Conservation (phyloP, 2,329 filamentous ascomycete species). For the Aspergillus persii region DNA sequence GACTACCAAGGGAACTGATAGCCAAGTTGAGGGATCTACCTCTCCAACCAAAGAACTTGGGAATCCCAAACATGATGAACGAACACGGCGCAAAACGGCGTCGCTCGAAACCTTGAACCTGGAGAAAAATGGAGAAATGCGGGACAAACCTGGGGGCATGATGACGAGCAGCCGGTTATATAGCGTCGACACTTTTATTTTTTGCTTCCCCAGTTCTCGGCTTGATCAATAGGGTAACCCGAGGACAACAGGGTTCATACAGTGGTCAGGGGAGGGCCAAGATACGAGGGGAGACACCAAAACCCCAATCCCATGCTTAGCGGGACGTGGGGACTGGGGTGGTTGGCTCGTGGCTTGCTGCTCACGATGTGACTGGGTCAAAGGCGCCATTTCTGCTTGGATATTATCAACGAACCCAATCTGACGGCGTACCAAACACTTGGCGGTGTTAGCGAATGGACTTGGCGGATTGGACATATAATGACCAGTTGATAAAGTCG, state of each 20-base stretch:
- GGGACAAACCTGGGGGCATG: not conserved
- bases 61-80: constrained; percentile 27
- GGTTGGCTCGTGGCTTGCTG: constrained; percentile 6
- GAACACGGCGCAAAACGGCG: constrained; percentile 10
- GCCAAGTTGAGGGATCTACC: constrained; percentile 31
- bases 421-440: constrained; percentile 7
- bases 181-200: constrained; percentile 11
- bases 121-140: not conserved
- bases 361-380: constrained; percentile 7
- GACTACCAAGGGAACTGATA: constrained; percentile 44
- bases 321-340: not conserved
- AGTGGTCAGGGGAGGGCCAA: constrained; percentile 21
- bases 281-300: constrained; percentile 20
- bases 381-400: not conserved
- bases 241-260: constrained; percentile 12
- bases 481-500: not conserved
- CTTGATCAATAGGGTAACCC: constrained; percentile 26
- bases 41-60: constrained; percentile 28
- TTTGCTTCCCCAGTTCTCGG: constrained; percentile 13
- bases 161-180: constrained; percentile 21
- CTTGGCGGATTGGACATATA: constrained; percentile 11
- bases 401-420: not conserved
- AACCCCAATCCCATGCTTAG: not conserved
- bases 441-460: constrained; percentile 7
- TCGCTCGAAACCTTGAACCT: constrained; percentile 1